Percentiles rank a stretch among this genome's conserved stretches.
phyloP scores from a whole-genome alignment of 1,284 basidiomycete species.

The Cutaneotrichosporon sp. region DNA sequence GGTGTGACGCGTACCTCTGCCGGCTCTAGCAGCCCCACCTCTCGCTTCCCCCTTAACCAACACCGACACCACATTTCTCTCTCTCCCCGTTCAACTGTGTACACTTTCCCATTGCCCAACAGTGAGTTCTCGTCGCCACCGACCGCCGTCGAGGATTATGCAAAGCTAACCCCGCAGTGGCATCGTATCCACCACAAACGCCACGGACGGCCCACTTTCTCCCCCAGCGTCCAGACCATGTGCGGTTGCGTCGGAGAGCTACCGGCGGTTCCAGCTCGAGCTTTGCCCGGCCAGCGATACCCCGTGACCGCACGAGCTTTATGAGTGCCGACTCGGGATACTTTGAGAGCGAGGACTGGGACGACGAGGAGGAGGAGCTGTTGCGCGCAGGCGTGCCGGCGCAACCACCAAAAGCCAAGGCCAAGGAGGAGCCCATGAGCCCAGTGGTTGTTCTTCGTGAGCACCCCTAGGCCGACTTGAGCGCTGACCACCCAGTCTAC shows the following conservation, averaged over 20 bases:
- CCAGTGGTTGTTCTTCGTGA: slow-evolving; percentile 40
- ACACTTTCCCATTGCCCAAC: no score
- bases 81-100: no score
- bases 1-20: no score
- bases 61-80: no score
- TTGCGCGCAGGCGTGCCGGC: no score
- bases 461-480: slow-evolving; percentile 9
- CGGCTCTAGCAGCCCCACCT: no score
- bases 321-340: slow-evolving; percentile 3
- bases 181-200: background rate
- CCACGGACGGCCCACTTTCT: background rate
- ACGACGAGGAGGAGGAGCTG: background rate
- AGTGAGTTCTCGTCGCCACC: no score
- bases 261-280: background rate
- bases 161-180: background rate
- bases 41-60: no score
- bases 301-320: slow-evolving; percentile 3
- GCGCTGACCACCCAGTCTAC: slow-evolving; percentile 34
- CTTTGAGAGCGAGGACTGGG: background rate
- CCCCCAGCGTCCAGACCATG: background rate
- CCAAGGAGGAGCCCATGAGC: slow-evolving; percentile 39
- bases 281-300: background rate
- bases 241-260: background rate
- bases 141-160: no score
- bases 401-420: background rate